Base-by-base conservation (phyloP, 805 yeast species). In the Myxozyma mucilagina region DNA sequence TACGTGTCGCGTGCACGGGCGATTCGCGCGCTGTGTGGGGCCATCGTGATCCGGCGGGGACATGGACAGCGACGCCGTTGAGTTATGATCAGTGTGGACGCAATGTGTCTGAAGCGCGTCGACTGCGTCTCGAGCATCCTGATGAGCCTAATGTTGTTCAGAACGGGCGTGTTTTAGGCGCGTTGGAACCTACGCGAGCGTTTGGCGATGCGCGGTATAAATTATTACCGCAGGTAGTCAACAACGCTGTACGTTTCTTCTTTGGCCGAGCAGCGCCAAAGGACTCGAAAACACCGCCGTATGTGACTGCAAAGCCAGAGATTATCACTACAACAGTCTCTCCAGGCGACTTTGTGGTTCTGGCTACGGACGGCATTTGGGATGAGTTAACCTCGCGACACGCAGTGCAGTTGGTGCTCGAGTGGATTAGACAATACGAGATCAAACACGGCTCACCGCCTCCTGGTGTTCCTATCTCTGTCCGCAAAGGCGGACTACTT, bases 121-220 rank as follows among this genome's bases (percentile, higher is more conserved):
- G 97, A 65, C 83, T 94, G 59, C 82, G 86, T 53, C 78, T 83
- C 36, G 97, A 92, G 74, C 99, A 94, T 75, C 99, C 99, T 0
- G 97, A 93, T 74, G 87, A 90, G 38, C 59, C 71, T 41, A 84
- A 86, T 53, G 96, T 87, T 47, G 82, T 93, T 39, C 80, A 88
- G 66, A 84, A 89, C 64, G 99, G 98, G 4, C 84, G 99, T 70
- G 89, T 94, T 10, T 80, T 94, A 67, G 99, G 99, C 0, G 85
- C 94, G 10, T 80, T 94, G 64, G 98, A 94, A 74, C 99, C 99
- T 13, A 84, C 97, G 0, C 81, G 99, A 70, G 96, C 98, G 1
- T 94, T 94, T 78, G 99, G 99, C 51, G 99, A 94, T 74, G 96
- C 97, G 61, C 82, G 97, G 63, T 94, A 90, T 72, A 94, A 94